These are phyloP conservation scores for Ophiostoma piceae DNA, from an alignment of 2,329 filamentous ascomycete genomes.

Conservation along the genomic window DNA sequence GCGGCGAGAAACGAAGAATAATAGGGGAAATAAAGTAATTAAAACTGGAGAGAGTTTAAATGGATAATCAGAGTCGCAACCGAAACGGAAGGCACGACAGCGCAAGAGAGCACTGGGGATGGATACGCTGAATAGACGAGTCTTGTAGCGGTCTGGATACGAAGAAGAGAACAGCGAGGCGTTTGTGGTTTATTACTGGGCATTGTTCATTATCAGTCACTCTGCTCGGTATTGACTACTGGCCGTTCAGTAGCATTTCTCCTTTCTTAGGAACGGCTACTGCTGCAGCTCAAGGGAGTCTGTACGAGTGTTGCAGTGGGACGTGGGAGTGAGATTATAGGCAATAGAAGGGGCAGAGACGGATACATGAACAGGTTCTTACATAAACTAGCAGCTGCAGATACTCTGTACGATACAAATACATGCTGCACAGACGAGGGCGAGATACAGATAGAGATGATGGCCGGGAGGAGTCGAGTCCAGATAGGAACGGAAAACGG, in stretches of 20 bases:
- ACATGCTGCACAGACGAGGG: background rate
- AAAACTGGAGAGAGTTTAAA: background rate
- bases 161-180: constrained; percentile 1
- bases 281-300: constrained; percentile 10
- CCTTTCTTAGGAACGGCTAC: constrained; percentile 4
- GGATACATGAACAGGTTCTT: background rate
- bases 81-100: constrained; percentile 9
- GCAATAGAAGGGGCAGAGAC: background rate
- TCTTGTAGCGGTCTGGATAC: constrained; percentile 6
- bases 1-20: background rate
- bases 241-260: background rate
- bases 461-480: background rate
- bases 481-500: background rate
- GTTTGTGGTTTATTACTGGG: background rate
- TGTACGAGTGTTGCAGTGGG: constrained; percentile 3
- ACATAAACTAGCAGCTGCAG: background rate
- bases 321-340: constrained; percentile 5
- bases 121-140: background rate
- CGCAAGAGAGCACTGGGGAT: background rate
- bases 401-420: background rate
- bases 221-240: too few relatives aligned
- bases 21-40: background rate
- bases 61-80: background rate
- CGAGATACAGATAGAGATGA: background rate
- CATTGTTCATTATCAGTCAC: background rate